These are phyloP conservation scores for Panaeolus cyanescens DNA, from an alignment of 768 basidiomycete species.

Conservation along the genomic window DNA sequence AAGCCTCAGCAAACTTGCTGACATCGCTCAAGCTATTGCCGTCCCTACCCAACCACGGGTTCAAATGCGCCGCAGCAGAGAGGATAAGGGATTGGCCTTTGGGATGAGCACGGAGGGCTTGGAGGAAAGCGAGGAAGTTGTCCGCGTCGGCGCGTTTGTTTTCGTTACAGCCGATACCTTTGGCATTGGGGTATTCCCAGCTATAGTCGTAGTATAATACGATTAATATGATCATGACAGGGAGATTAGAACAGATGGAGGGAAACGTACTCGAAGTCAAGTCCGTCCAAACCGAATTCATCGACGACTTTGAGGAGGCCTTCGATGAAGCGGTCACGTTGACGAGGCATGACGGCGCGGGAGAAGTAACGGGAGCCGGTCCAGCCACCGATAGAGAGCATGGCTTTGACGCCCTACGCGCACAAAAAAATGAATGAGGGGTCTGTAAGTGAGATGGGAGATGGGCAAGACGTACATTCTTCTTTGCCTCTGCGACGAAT, in stretches of 20 bases:
- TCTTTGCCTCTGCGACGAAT: conserved; percentile 53
- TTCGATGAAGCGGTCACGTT: conserved; percentile 62
- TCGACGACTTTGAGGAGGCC: conserved; percentile 47
- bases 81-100: conserved; percentile 55
- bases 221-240: not conserved
- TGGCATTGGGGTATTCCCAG: conserved; percentile 81
- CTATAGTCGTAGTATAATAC: too few species aligned
- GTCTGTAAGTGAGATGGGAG: not conserved
- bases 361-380: conserved; percentile 63
- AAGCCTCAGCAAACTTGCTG: conserved; percentile 63
- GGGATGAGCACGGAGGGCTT: conserved; percentile 59
- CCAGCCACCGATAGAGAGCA: conserved; percentile 73
- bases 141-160: conserved; percentile 58
- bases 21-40: conserved; percentile 67
- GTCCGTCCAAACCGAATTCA: conserved; percentile 55
- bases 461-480: conserved; percentile 30
- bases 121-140: conserved; percentile 79
- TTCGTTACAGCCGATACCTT: conserved; percentile 69
- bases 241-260: not conserved
- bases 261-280: conserved; percentile 49
- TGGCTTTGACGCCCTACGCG: conserved; percentile 51
- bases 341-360: conserved; percentile 46
- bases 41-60: conserved; percentile 42
- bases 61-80: conserved; percentile 38
- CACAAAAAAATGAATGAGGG: too few species aligned